Evolutionary conservation across 164 flowering plant species (phyloP), one percentile per base, ranked within the genome.

Genomic region (Chimonanthus salicifolius): DNA sequence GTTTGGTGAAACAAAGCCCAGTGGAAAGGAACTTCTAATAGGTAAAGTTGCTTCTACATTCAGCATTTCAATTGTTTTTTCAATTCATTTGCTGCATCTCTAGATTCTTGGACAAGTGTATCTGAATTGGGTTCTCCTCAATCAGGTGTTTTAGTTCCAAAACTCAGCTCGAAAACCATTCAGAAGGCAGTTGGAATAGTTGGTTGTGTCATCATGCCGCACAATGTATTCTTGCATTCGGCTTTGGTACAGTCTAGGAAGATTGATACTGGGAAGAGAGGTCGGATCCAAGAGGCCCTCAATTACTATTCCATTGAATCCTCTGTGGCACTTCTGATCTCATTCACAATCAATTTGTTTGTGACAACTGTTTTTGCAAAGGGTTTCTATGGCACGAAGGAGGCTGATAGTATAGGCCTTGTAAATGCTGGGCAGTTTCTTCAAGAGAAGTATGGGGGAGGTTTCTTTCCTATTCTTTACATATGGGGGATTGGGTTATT

Each of bases 151-250:
- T 78, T 94, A 84, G 78, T 94, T 72, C 98, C 98, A 63, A 88
- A 85, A 79, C 89, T 94, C 33, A 87, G 98, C 85, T 90, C 97
- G 49, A 91, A 78, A 80, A 90, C 97, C 1, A 88, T 94, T 72
- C 80, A 83, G 71, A 94, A 94, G 74, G 98, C 98, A 15, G 98
- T 94, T 68, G 95, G 95, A 6, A 88, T 92, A 65, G 97, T 92
- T 46, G 98, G 98, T 51, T 89, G 97, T 79, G 87, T 92, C 8
- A 94, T 94, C 75, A 94, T 88, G 95, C 97, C 98, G 49, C 98
- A 94, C 79, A 94, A 94, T 83, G 91, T 91, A 3, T 91, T 88
- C 79, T 74, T 94, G 83, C 97, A 94, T 80, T 91, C 97, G 71
- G 98, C 98, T 79, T 82, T 94, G 74, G 98, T 94, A 20, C 98